Conservation (phyloP, 371 early-diverging fungal genomes). For the Actinomortierella ambigua region DNA sequence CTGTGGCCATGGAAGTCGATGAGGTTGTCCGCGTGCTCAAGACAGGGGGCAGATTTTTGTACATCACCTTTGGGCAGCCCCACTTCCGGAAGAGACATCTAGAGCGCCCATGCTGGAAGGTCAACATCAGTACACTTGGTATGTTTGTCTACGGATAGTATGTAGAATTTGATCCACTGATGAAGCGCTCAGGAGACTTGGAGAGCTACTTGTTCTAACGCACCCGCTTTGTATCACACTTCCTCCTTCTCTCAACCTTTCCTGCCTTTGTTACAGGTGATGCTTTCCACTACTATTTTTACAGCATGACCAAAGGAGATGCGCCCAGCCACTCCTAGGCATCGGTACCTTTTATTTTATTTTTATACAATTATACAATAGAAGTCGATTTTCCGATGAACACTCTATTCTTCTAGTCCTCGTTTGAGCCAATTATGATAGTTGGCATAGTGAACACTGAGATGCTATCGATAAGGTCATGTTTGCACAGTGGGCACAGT, state of each 20-base stretch:
- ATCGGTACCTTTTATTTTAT: too few relatives aligned
- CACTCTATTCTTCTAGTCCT: neutral
- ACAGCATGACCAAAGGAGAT: slow-evolving; percentile 54
- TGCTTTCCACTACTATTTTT: slow-evolving; percentile 82
- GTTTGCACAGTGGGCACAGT: slow-evolving; percentile 60
- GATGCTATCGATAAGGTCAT: slow-evolving; percentile 48
- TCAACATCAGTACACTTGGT: slow-evolving; percentile 68
- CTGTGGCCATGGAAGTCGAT: slow-evolving; percentile 72
- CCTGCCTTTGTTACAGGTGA: slow-evolving; percentile 29
- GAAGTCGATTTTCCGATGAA: neutral
- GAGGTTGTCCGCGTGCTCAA: slow-evolving; percentile 80
- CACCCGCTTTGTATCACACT: too few relatives aligned
- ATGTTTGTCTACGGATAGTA: neutral
- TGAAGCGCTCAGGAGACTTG: neutral
- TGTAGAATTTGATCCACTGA: neutral
- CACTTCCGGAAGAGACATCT: slow-evolving; percentile 84
- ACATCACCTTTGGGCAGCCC: slow-evolving; percentile 92
- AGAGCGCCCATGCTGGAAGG: slow-evolving; percentile 69
- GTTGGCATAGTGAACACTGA: neutral
- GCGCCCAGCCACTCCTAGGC: neutral
- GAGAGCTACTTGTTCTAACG: too few relatives aligned
- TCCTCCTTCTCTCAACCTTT: neutral
- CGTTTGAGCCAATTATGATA: neutral
- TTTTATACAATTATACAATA: slow-evolving; percentile 1
- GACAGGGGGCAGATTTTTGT: slow-evolving; percentile 78